Conservation (phyloP, 2,329 filamentous ascomycete species). For the Cercospora janseana region DNA sequence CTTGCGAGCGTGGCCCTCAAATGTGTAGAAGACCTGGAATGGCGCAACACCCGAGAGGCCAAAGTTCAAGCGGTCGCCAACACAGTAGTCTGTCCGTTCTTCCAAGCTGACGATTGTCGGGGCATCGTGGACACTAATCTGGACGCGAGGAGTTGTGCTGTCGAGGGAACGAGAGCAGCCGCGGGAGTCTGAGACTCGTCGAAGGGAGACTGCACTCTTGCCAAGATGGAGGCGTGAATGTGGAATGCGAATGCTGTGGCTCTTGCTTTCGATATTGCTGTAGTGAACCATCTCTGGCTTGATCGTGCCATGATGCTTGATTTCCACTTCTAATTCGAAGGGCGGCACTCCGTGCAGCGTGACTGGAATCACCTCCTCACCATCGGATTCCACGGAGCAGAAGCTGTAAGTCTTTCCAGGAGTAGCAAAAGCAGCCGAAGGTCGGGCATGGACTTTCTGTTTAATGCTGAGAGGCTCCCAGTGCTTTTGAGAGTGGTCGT, state of each 20-base stretch:
- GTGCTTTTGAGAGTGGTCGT: conserved; percentile 67
- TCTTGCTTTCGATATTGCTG: conserved; percentile 70
- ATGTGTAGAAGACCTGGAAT: conserved; percentile 90
- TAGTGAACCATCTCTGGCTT: conserved; percentile 79
- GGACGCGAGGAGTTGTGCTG: conserved; percentile 65
- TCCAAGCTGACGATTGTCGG: conserved; percentile 88
- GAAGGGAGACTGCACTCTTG: conserved; percentile 84
- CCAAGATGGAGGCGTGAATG: conserved; percentile 81
- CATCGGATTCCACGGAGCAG: conserved; percentile 76
- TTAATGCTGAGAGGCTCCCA: conserved; percentile 68
- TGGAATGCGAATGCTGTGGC: conserved; percentile 79
- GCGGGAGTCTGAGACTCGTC: conserved; percentile 80
- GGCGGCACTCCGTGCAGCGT: conserved; percentile 78
- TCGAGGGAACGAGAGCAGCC: conserved; percentile 81
- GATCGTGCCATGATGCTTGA: conserved; percentile 82
- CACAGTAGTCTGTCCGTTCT: conserved; percentile 82
- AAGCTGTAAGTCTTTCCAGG: conserved; percentile 94
- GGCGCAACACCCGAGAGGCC: conserved; percentile 86
- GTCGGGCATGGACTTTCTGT: conserved; percentile 81
- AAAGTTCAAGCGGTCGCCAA: conserved; percentile 91
- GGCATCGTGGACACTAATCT: conserved; percentile 89
- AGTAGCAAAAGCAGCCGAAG: conserved; percentile 75
- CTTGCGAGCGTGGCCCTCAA: conserved; percentile 73
- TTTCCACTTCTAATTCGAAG: conserved; percentile 86
- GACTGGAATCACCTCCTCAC: conserved; percentile 83